Base-by-base conservation (phyloP, 2,329 filamentous ascomycete species). In the Plectosphaerella cucumerina region DNA sequence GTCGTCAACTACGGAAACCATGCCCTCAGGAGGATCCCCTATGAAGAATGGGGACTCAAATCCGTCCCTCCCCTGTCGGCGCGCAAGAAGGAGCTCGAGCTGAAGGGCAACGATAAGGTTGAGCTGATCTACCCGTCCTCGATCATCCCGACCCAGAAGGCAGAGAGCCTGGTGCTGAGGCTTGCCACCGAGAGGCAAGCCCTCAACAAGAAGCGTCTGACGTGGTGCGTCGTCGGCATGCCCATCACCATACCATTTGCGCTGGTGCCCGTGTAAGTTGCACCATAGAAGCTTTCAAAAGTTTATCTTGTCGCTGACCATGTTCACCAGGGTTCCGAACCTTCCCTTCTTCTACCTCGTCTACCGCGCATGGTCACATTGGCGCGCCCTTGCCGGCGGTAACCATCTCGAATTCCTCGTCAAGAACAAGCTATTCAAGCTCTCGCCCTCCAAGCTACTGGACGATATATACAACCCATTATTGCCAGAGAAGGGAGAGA, bases 11-110 rank as follows among this genome's bases (percentile, higher is more conserved):
- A 93, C 68, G 94, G 94, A 50, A 97, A 99, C 71, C 76, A 84
- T 46, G 84, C 90, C 15, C 82, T 99, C 54, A 85, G 89, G 60
- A 84, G 90, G 56, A 96, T 99, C 62, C 89, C 94, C 3, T 97
- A 89, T 67, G 89, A 97, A 71, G 94, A 99, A 85, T 99, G 94
- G 94, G 91, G 90, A 0, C 78, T 99, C 59, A 97, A 97, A 73
- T 96, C 90, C 34, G 86, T 99, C 48, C 94, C 94, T 43, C 86
- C 92, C 20, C 76, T 96, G 59, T 90, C 85, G 41, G 74, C 82
- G 51, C 80, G 82, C 58, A 78, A 84, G 52, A 78, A 81, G 59
- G 74, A 80, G 46, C 84, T 89, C 48, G 83, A 88, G 59, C 62
- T 84, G 20, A 68, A 82, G 48, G 82, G 80, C 35, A 77, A 79